These are phyloP conservation scores for Echeveria elegans DNA, from an alignment of 164 flowering plant species.

Conservation along the genomic window DNA sequence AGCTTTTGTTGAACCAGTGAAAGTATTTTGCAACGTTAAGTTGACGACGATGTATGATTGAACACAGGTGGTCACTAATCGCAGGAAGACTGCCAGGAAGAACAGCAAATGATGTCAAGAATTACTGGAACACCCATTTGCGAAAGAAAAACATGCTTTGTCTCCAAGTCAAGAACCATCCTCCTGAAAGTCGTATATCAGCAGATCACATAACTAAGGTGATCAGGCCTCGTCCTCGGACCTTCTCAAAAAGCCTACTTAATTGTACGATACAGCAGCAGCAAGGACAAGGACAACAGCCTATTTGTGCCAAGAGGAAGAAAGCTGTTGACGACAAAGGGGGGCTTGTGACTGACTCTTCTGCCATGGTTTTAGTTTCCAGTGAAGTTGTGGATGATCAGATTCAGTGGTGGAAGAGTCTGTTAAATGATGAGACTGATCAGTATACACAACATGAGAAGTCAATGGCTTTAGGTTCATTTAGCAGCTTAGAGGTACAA, in stretches of 20 bases:
- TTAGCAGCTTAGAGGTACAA: background rate
- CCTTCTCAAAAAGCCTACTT: constrained; percentile 6
- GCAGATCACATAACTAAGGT: background rate
- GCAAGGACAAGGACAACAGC: background rate
- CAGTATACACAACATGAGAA: background rate
- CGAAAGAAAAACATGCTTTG: background rate
- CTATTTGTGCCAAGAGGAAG: background rate
- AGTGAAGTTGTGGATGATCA: background rate
- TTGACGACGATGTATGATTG: background rate
- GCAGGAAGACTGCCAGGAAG: constrained; percentile 14
- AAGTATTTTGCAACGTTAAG: too few relatives aligned
- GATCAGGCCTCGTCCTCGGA: constrained; percentile 12
- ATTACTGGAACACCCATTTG: constrained; percentile 5
- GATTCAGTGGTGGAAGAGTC: constrained; percentile 6
- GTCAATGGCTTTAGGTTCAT: background rate
- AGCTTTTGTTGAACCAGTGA: too few relatives aligned
- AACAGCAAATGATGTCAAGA: constrained; percentile 7
- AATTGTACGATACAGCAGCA: background rate
- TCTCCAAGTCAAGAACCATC: background rate
- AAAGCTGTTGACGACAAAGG: background rate
- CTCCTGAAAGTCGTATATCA: background rate
- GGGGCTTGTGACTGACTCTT: background rate
- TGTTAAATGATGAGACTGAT: background rate
- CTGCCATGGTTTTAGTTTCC: background rate
- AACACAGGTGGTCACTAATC: constrained; percentile 11